Evolutionary conservation across 495 filamentous ascomycete species (phyloP).

Genomic region (Tetracladium setigerum): DNA sequence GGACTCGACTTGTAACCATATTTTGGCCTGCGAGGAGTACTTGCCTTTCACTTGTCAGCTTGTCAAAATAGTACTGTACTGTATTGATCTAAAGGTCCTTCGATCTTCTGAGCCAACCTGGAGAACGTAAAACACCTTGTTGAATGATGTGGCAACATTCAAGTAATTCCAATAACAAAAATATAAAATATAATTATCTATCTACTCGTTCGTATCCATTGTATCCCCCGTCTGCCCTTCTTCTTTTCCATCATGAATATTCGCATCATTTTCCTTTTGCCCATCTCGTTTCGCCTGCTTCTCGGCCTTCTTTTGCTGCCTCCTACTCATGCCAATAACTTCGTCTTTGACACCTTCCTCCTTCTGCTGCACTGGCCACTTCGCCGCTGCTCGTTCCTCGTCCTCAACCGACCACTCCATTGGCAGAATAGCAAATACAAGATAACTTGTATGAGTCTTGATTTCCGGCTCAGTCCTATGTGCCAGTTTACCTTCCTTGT

Average conservation of each 20-base stretch:
- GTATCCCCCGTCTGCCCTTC: constrained; percentile 14
- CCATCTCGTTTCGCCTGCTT: constrained; percentile 41
- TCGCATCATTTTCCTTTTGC: constrained; percentile 22
- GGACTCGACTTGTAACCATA: too few species aligned
- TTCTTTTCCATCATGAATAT: constrained; percentile 14
- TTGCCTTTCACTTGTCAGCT: too few species aligned
- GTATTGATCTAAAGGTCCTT: too few species aligned
- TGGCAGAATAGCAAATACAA: constrained; percentile 88
- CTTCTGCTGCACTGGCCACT: constrained; percentile 44
- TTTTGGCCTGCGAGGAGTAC: too few species aligned
- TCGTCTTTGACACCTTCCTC: constrained; percentile 26
- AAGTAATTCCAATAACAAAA: too few species aligned
- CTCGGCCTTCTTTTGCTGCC: constrained; percentile 46
- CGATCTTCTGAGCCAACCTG: too few species aligned
- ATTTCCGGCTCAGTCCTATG: constrained; percentile 80
- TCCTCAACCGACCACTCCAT: constrained; percentile 76
- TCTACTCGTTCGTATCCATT: neutral
- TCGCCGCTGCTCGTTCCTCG: constrained; percentile 57
- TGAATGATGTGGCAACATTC: too few species aligned
- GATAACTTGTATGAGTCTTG: constrained; percentile 91
- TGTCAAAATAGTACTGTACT: too few species aligned
- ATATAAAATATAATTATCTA: constrained; percentile 1
- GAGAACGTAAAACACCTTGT: too few species aligned
- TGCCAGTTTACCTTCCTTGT: constrained; percentile 60
- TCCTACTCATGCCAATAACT: constrained; percentile 41